Evolutionary conservation across 2,329 filamentous ascomycete genomes (phyloP), one percentile per base, ranked within the genome.

Genomic region (Teratosphaeria nubilosa): DNA sequence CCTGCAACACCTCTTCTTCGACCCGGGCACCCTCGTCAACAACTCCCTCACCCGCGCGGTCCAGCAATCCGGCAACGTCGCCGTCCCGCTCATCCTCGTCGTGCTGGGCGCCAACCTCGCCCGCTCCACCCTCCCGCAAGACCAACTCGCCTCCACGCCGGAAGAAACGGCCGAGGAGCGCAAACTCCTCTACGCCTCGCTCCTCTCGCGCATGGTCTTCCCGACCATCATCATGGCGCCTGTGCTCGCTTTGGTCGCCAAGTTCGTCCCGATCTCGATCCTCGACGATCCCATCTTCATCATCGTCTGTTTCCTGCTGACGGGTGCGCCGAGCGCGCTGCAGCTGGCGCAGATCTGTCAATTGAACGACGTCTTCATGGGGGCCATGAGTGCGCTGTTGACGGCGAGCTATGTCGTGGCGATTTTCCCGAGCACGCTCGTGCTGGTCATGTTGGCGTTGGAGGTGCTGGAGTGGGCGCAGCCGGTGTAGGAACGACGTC

Each of bases 291-390:
- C 94, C 10, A 99, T 99, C 68, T 99, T 99, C 73, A 86, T 99
- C 65, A 90, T 99, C 65, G 94, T 99, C 37, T 96, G 91, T 76
- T 99, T 97, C 81, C 79, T 99, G 63, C 87, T 99, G 64, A 92
- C 90, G 0, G 94, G 94, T 37, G 94, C 94, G 2, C 94, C 94
- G 5, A 95, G 88, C 62, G 94, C 94, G 27, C 79, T 99, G 63
- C 94, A 99, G 75, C 78, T 99, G 69, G 92, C 94, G 6, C 94
- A 99, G 76, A 99, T 99, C 61, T 99, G 94, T 76, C 94, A 97
- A 80, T 88, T 97, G 76, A 99, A 99, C 74, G 87, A 87, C 62
- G 94, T 99, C 10, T 99, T 90, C 73, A 92, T 97, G 78, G 85
- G 87, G 20, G 90, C 94, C 54, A 97, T 99, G 91, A 88, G 89